Evolutionary conservation across 2,329 filamentous ascomycete species (phyloP).

Genomic region (Arthrobotrys iridis): DNA sequence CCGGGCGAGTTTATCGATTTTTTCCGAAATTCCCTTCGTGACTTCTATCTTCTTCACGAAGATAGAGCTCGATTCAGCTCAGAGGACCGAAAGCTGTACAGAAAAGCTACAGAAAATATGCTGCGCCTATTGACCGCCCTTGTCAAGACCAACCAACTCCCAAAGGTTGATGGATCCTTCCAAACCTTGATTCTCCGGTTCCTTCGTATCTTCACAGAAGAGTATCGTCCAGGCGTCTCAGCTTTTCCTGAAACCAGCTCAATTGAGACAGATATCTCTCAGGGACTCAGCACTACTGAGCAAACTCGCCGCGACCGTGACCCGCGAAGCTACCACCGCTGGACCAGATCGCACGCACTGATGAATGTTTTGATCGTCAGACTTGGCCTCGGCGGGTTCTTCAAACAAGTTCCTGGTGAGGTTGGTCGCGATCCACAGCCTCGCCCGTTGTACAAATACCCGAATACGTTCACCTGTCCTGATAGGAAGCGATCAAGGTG

Average conservation of each 20-base stretch:
- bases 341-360: not conserved
- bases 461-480: slow-evolving; percentile 11
- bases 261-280: too few species aligned
- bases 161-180: not conserved
- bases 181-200: slow-evolving; percentile 8
- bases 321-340: slow-evolving; percentile 1
- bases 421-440: slow-evolving; percentile 7
- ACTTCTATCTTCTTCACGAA: slow-evolving; percentile 27
- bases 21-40: not conserved
- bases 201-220: slow-evolving; percentile 25
- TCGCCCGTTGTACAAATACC: slow-evolving; percentile 7
- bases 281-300: not conserved
- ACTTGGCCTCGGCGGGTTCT: not conserved
- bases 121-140: not conserved
- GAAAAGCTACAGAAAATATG: slow-evolving; percentile 4
- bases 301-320: not conserved
- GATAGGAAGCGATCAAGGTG: slow-evolving; percentile 20
- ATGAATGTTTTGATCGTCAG: not conserved
- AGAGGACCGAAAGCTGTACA: not conserved
- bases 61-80: not conserved
- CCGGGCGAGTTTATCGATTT: slow-evolving; percentile 11
- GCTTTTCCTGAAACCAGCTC: too few species aligned
- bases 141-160: not conserved
- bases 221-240: not conserved
- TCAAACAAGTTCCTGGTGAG: not conserved